Evolutionary conservation across 1,284 basidiomycete species (phyloP).

Genomic region (Cryptococcus sp.): DNA sequence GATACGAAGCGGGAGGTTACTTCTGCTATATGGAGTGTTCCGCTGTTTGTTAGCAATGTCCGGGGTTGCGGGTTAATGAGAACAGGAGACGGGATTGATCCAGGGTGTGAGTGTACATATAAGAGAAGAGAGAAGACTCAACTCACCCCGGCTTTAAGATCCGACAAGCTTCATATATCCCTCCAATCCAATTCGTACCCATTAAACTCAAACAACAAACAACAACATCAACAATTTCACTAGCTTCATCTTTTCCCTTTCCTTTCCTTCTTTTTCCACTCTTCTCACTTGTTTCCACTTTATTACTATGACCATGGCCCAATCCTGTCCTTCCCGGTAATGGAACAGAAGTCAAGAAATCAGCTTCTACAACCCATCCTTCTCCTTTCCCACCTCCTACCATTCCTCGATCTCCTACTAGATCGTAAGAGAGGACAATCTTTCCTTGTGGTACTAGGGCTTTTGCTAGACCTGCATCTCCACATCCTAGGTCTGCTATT

Average conservation of each 20-base stretch:
- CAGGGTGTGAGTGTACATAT: not conserved
- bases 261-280: constrained; percentile 45
- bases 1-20: constrained; percentile 83
- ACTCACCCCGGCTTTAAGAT: constrained; percentile 74
- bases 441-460: constrained; percentile 64
- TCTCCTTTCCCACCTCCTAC: constrained; percentile 53
- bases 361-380: constrained; percentile 72
- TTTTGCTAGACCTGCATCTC: constrained; percentile 83
- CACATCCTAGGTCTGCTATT: constrained; percentile 91
- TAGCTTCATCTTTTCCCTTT: constrained; percentile 17
- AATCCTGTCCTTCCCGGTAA: constrained; percentile 69
- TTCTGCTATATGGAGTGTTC: constrained; percentile 87
- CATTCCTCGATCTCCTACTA: constrained; percentile 59
- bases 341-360: constrained; percentile 68
- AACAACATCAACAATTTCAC: constrained; percentile 75
- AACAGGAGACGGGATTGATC: not conserved
- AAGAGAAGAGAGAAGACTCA: not conserved
- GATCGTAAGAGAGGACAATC: constrained; percentile 72
- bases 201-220: constrained; percentile 94
- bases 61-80: not conserved
- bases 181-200: constrained; percentile 93
- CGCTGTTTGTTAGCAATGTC: constrained; percentile 54
- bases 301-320: constrained; percentile 11
- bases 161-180: constrained; percentile 83
- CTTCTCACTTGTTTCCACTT: constrained; percentile 45